phyloP scores from a whole-genome alignment of 169 alveolate species.

The Cryptosporidium meleagridis region DNA sequence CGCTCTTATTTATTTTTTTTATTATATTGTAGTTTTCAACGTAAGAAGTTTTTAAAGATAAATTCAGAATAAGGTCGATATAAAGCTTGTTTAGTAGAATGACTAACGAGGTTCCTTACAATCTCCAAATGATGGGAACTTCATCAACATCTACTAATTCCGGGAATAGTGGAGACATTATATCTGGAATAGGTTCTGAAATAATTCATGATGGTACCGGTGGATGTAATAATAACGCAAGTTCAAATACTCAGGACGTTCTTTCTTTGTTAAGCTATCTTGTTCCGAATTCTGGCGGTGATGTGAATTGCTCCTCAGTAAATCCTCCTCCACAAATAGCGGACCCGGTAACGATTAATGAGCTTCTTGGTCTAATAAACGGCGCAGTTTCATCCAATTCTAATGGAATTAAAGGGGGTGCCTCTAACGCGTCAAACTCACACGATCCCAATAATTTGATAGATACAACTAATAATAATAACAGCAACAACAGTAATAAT shows the following conservation, averaged over 20 bases:
- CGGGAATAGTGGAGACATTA: conserved; percentile 66
- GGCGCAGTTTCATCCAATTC: conserved; percentile 72
- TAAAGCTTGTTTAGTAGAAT: conserved; percentile 55
- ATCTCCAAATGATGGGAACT: conserved; percentile 61
- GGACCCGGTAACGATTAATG: conserved; percentile 73
- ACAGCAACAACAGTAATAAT: neutral
- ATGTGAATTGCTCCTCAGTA: conserved; percentile 31
- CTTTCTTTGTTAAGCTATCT: conserved; percentile 60
- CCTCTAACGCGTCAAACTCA: conserved; percentile 19
- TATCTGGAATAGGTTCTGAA: conserved; percentile 40
- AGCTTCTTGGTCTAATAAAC: conserved; percentile 66
- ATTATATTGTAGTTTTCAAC: conserved; percentile 62
- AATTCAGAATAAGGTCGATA: conserved; percentile 22
- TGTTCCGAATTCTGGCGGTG: conserved; percentile 74
- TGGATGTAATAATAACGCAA: conserved; percentile 8
- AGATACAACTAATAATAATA: conserved; percentile 17
- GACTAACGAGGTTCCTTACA: conserved; percentile 67
- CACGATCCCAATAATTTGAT: conserved; percentile 16
- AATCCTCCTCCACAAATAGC: conserved; percentile 71
- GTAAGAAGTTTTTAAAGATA: conserved; percentile 26
- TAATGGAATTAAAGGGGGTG: conserved; percentile 48
- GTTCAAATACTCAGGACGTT: conserved; percentile 63
- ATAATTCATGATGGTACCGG: conserved; percentile 58
- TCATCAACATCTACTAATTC: conserved; percentile 72
- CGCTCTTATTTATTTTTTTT: conserved; percentile 41